Evolutionary conservation across 768 basidiomycete species (phyloP), one percentile per base, ranked within the genome.

Genomic region (Phanerochaete carnosa): DNA sequence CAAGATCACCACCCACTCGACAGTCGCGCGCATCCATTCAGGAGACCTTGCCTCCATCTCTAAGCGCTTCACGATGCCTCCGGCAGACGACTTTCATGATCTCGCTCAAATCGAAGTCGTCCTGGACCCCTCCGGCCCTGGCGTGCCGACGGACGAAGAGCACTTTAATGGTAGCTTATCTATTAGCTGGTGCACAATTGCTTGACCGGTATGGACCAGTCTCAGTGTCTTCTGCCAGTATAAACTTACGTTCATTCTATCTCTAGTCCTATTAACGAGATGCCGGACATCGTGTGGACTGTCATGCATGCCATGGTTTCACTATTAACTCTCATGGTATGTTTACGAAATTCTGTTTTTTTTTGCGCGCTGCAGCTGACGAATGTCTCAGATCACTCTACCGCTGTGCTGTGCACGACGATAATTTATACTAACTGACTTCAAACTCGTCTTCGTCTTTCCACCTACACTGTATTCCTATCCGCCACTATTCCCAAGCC

Each of bases 131-230:
- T 37, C 26, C 19, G 25, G 33, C 23, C 9, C 33, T 1, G 59
- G 28, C 33, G 47, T 51, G 16, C 55, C 49, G 23, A 35, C 43
- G 1, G 54, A 61, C 46, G 35, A 39, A 8, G 60, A 61, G 55
- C 55, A 61, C 33, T 15, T 61, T 11, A n/a, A 25, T 43, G 45
- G 45, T 47, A 47, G 25, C 47, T 49, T 12, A 9, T 33, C 60
- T 15, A 35, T 49, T 26, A 39, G 54, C 7, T 61, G 60, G 60
- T 61, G 60, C 39, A 49, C 46, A 23, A 55, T 61, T 43, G 59
- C 59, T 25, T 60, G 59, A 60, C 22, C 16, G 29, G 46, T 22
- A 23, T 45, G 22, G 43, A 15, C 15, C 2, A 45, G 2, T 2
- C 43, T 45, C n/a, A n/a, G n/a, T n/a, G n/a, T n/a, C n/a, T n/a